These are phyloP conservation scores for Malania oleifera DNA, from an alignment of 164 flowering plant genomes.

Conservation along the genomic window DNA sequence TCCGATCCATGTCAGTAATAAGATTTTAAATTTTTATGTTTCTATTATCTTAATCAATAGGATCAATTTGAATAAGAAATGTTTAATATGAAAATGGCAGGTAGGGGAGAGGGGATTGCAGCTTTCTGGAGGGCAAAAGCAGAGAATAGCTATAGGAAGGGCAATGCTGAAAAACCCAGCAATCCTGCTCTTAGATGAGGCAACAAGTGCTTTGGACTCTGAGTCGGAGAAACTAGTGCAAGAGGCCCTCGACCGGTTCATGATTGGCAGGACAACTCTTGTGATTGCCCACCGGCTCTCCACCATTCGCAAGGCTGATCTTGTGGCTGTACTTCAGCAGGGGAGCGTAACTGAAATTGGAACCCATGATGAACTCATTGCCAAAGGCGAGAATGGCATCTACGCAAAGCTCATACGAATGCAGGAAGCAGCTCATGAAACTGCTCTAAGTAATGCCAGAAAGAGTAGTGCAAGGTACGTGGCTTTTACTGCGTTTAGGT, in stretches of 20 bases:
- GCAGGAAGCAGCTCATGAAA: slow-evolving; percentile 90
- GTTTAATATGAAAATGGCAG: slow-evolving; percentile 48
- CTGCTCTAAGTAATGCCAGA: slow-evolving; percentile 73
- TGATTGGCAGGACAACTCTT: slow-evolving; percentile 95
- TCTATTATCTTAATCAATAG: not conserved
- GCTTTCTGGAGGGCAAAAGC: slow-evolving; percentile 98
- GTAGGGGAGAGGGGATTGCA: slow-evolving; percentile 98
- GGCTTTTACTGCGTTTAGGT: not conserved
- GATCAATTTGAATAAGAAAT: slow-evolving; percentile 3
- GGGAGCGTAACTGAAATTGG: slow-evolving; percentile 91
- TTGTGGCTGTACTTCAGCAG: slow-evolving; percentile 88
- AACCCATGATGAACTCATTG: slow-evolving; percentile 81
- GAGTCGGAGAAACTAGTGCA: slow-evolving; percentile 96
- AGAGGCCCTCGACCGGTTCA: slow-evolving; percentile 93
- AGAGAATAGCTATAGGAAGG: slow-evolving; percentile 93
- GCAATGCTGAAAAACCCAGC: slow-evolving; percentile 99
- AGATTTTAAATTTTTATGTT: too few species aligned
- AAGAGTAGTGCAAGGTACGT: slow-evolving; percentile 92
- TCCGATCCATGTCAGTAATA: too few species aligned
- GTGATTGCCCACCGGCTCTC: slow-evolving; percentile 97
- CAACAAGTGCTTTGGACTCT: slow-evolving; percentile 96
- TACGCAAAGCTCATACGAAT: slow-evolving; percentile 88
- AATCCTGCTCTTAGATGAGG: slow-evolving; percentile 88
- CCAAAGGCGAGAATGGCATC: slow-evolving; percentile 74
- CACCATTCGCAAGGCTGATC: slow-evolving; percentile 92